Evolutionary conservation across 352 stramenopile genomes (phyloP), one percentile per base, ranked within the genome.

Genomic region (Globisporangium lucens): DNA sequence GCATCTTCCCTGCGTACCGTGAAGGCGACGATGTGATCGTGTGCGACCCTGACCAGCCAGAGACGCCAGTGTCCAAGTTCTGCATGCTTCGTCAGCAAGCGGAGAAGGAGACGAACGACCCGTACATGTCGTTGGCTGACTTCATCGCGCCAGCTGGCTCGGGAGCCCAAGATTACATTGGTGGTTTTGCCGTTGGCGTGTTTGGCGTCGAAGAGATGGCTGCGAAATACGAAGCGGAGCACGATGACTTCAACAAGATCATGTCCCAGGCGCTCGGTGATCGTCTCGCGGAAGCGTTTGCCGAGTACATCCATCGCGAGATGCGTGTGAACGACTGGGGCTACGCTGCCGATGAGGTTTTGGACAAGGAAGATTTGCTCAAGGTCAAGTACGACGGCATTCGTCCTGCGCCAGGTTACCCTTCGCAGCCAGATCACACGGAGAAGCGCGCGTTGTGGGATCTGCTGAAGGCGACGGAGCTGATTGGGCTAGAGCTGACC

Each of bases 331-430:
- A 98, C 47, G 85, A 98, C 69, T 99, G 97, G 97, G 97, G 96
- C 47, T 99, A 99, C 77, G 96, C 96, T 24, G 74, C 85, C 10
- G 82, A 96, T 46, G 97, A 99, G 71, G 80, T 86, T 30, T 75
- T 99, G 55, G 78, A 85, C 63, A 77, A 96, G 68, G 85, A 96
- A 56, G 97, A 99, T 69, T 71, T 99, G 38, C 82, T 99, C 29
- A 99, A 99, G 82, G 94, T 99, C 59, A 99, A 99, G 79, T 99
- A 99, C 83, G 90, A 98, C 66, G 97, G 97, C 66, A 99, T 99
- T 70, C 90, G 97, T 68, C 97, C 97, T 55, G 97, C 97, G 29
- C 96, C 96, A n/a, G 97, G 97, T 20, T 99, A 99, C 72, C 97
- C 97, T 53, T 98, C 93, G 35, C 96, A 99, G 76, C 97, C 97